Conservation (phyloP, 495 filamentous ascomycete genomes). For the Penicillium canescens region DNA sequence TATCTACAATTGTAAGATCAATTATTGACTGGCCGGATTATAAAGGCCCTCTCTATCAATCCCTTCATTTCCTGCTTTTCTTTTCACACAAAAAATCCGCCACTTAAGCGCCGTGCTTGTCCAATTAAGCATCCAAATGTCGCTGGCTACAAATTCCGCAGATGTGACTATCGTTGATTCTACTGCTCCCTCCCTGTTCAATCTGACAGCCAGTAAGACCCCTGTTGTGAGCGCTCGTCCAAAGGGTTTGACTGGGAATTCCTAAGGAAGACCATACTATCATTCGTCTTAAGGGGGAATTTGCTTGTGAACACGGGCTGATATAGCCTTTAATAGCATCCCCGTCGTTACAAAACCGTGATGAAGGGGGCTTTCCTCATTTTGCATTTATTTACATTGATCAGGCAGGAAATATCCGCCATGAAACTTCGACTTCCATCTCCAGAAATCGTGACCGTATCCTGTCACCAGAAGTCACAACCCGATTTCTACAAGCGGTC, state of each 20-base stretch:
- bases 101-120: neutral
- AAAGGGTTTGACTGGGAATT: neutral
- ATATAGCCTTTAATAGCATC: neutral
- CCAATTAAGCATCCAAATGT: neutral
- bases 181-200: neutral
- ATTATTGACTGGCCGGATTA: no score
- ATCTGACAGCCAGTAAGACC: neutral
- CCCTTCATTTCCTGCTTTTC: neutral
- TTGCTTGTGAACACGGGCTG: neutral
- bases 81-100: neutral
- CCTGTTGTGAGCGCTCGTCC: neutral
- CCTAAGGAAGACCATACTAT: neutral
- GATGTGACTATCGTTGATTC: neutral
- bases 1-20: no score
- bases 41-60: neutral
- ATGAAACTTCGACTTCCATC: neutral
- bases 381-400: neutral
- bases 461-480: neutral
- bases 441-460: neutral
- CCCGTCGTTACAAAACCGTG: neutral
- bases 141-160: neutral
- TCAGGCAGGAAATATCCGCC: neutral
- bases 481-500: neutral
- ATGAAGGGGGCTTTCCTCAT: neutral
- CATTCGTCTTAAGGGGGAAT: neutral